Evolutionary conservation across 2,329 filamentous ascomycete genomes (phyloP).

Genomic region (Leptographium wingfieldii): DNA sequence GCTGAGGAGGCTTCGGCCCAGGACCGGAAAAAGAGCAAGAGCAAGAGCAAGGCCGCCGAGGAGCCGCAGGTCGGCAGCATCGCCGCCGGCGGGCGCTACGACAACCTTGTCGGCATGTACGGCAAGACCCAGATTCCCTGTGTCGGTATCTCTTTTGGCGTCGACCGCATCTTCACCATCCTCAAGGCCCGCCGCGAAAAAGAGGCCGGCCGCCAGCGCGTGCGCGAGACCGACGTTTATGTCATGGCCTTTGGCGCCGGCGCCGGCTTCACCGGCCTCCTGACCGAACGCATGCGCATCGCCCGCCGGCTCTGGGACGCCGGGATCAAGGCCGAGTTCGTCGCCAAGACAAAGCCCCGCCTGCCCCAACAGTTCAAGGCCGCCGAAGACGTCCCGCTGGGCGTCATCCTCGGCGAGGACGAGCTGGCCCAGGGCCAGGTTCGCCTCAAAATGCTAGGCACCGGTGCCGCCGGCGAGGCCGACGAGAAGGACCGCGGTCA

Average conservation of each 20-base stretch:
- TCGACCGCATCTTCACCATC: conserved; percentile 91
- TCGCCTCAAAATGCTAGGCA: conserved; percentile 68
- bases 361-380: conserved; percentile 83
- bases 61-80: conserved; percentile 65
- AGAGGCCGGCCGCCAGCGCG: conserved; percentile 31
- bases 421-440: conserved; percentile 75
- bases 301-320: conserved; percentile 70
- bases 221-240: conserved; percentile 75
- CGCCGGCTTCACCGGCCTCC: conserved; percentile 49
- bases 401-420: conserved; percentile 81
- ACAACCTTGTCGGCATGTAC: conserved; percentile 92
- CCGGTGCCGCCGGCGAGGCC: conserved; percentile 34
- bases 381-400: conserved; percentile 77
- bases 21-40: conserved; percentile 13
- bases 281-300: conserved; percentile 75
- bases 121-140: conserved; percentile 78
- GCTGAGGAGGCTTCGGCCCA: conserved; percentile 22
- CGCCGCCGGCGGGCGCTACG: conserved; percentile 82
- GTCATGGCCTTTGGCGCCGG: conserved; percentile 91
- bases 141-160: conserved; percentile 83
- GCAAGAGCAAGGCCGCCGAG: conserved; percentile 6
- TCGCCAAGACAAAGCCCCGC: conserved; percentile 84
- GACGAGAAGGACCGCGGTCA: conserved; percentile 87
- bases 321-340: conserved; percentile 81
- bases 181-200: conserved; percentile 61